Base-by-base conservation (phyloP, 2,329 filamentous ascomycete species). In the Botrytis cinerea region DNA sequence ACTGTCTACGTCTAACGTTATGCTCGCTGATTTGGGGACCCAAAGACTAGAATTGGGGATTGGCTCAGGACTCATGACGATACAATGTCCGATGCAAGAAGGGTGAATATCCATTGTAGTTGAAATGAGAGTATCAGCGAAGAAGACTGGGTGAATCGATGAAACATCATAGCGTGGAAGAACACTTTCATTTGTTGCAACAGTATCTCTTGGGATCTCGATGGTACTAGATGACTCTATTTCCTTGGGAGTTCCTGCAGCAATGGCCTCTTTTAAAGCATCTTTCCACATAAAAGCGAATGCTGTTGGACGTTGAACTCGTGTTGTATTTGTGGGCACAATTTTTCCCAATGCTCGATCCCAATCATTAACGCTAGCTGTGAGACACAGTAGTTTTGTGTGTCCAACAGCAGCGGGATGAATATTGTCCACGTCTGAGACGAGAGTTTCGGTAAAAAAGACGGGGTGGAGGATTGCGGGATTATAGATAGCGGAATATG, bases 331-430 rank as follows among this genome's bases (percentile, higher is more conserved):
- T 14, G 54, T 72, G 6, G 71, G 63, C 25, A 76, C 68, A n/a
- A 75, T 76, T 40, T 75, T 64, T 38, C 72, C 59, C 12, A 79
- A 72, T 25, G 77, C 77, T 32, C 75, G 64, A 51, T 77, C 73
- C 78, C 77, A 80, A 59, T 77, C 74, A 2, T 72, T 35, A 22
- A 70, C 57, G 16, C 62, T 76, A 10, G 74, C 61, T 16, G 67
- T 60, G 1, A 67, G 71, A 57, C 48, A 71, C 51, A 46, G 59
- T 6, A 73, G 54, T 18, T 60, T 59, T 20, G 46, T 43, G 22
- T 76, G 70, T 59, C 74, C 76, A 16, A 74, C 71, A 32, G 74
- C 74, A 66, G 75, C 74, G 38, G 76, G 75, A 48, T 76, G 75
- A 64, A 77, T 69, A 57, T 70, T 70, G 2, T 32, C 32, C 22